Base-by-base conservation (phyloP, 2,329 filamentous ascomycete species). In the Pestalotiopsis sp. region DNA sequence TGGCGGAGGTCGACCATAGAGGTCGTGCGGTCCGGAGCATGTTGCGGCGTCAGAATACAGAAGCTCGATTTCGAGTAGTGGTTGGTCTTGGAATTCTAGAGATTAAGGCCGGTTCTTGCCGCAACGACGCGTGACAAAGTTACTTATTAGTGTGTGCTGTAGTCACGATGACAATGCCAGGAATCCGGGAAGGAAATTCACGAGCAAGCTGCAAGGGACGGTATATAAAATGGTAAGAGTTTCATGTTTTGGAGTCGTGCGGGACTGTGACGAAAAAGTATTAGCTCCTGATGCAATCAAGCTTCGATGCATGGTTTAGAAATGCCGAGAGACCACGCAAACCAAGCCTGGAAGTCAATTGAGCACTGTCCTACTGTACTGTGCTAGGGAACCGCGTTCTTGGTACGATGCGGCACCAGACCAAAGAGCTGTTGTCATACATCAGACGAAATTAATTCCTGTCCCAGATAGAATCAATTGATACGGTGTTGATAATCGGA, bases 11-110 rank as follows among this genome's bases (percentile, higher is more conserved):
- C 63, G 70, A 45, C 27, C 75, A 65, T 14, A 76, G 58, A 60
- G 69, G 69, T 70, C 74, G 73, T 61, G 74, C 70, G 70, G 69
- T 73, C 60, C 75, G 75, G 27, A 79, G 64, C 78, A 79, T 79
- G 23, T n/a, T 31, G 40, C 40, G 17, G 40, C 40, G 40, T 13
- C 40, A 13, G 40, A 45, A 4, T 13, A 45, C 4, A n/a, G 17
- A n/a, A 52, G 20, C 20, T n/a, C 20, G 17, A 52, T n/a, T 17
- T n/a, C 17, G 45, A 52, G 45, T n/a, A 49, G 41, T n/a, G 45
- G 14, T 52, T 23, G 17, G 45, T n/a, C 7, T n/a, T 52, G 45
- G n/a, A 23, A 9, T 52, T 17, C 17, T 52, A 52, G 20, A n/a
- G 45, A 17, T n/a, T 25, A 59, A 27, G 57, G 20, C 7, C 13